phyloP scores from a whole-genome alignment of 2,329 filamentous ascomycete genomes.

The Epichloe gansuensis region DNA sequence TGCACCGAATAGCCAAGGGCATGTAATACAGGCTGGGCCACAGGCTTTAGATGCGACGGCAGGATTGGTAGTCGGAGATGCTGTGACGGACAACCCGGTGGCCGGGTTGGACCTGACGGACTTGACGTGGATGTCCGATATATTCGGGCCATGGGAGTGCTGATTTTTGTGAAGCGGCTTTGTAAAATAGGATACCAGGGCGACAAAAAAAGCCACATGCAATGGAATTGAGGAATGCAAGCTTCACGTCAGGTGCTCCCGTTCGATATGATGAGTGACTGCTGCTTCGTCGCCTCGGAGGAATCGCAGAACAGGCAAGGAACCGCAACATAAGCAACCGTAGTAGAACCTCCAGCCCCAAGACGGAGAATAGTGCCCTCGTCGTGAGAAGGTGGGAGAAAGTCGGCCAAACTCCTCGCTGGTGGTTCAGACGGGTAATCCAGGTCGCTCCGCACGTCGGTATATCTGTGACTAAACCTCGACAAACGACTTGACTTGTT shows the following conservation, averaged over 20 bases:
- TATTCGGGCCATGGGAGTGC: slow-evolving; percentile 25
- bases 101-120: slow-evolving; percentile 21
- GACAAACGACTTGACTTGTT: slow-evolving; percentile 6
- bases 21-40: neutral
- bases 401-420: slow-evolving; percentile 32
- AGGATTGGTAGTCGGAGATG: slow-evolving; percentile 9
- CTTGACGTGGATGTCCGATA: slow-evolving; percentile 25
- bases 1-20: neutral
- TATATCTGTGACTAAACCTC: slow-evolving; percentile 20
- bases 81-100: slow-evolving; percentile 8
- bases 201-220: neutral
- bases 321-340: slow-evolving; percentile 7
- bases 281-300: slow-evolving; percentile 59
- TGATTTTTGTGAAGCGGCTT: slow-evolving; percentile 6
- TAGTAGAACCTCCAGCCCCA: neutral
- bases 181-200: neutral
- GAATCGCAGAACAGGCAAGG: slow-evolving; percentile 52
- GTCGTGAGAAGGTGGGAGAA: slow-evolving; percentile 29
- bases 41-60: slow-evolving; percentile 2
- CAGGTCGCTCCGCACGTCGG: slow-evolving; percentile 22
- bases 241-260: slow-evolving; percentile 16
- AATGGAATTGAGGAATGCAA: neutral
- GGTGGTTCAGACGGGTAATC: slow-evolving; percentile 26
- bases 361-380: slow-evolving; percentile 10
- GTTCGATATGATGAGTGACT: slow-evolving; percentile 52